Conservation (phyloP, 2,329 filamentous ascomycete species). For the Phoma sp. region DNA sequence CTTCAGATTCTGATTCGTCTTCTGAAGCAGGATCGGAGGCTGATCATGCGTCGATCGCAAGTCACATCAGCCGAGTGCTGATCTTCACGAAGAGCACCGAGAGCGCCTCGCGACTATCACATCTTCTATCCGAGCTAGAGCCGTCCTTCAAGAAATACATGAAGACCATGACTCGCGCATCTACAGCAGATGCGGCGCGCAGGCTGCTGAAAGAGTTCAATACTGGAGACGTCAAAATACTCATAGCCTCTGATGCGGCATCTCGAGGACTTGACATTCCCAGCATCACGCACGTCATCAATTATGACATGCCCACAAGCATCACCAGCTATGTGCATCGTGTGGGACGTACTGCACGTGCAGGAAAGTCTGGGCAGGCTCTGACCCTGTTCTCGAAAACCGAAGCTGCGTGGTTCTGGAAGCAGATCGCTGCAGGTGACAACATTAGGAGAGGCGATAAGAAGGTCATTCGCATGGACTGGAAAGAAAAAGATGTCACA, state of each 20-base stretch:
- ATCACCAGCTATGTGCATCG: slow-evolving; percentile 87
- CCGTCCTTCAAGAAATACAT: slow-evolving; percentile 63
- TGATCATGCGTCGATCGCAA: slow-evolving; percentile 18
- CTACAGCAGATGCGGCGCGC: slow-evolving; percentile 72
- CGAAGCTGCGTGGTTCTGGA: slow-evolving; percentile 92
- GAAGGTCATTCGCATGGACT: slow-evolving; percentile 55
- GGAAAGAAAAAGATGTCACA: slow-evolving; percentile 49
- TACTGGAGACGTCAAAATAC: slow-evolving; percentile 67
- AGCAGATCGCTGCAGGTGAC: slow-evolving; percentile 70
- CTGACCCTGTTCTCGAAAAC: slow-evolving; percentile 85
- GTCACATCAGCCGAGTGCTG: slow-evolving; percentile 58
- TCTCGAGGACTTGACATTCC: slow-evolving; percentile 87
- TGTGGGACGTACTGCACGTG: slow-evolving; percentile 87
- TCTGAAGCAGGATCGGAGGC: slow-evolving; percentile 21
- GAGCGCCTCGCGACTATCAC: slow-evolving; percentile 81
- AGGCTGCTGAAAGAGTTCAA: slow-evolving; percentile 72
- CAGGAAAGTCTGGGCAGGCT: slow-evolving; percentile 74
- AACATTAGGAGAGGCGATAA: slow-evolving; percentile 56
- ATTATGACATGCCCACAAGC: slow-evolving; percentile 88
- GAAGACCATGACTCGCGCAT: slow-evolving; percentile 77
- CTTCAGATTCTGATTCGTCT: slow-evolving; percentile 20
- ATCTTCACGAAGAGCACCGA: slow-evolving; percentile 94
- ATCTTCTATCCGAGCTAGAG: slow-evolving; percentile 73
- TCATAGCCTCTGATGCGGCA: slow-evolving; percentile 92
- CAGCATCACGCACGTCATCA: slow-evolving; percentile 81